A percentile compares a stretch with the other conserved stretches of the same genome.
Conservation (phyloP, 192 early-diverging fungal species). For the Umbelopsis vinacea region DNA sequence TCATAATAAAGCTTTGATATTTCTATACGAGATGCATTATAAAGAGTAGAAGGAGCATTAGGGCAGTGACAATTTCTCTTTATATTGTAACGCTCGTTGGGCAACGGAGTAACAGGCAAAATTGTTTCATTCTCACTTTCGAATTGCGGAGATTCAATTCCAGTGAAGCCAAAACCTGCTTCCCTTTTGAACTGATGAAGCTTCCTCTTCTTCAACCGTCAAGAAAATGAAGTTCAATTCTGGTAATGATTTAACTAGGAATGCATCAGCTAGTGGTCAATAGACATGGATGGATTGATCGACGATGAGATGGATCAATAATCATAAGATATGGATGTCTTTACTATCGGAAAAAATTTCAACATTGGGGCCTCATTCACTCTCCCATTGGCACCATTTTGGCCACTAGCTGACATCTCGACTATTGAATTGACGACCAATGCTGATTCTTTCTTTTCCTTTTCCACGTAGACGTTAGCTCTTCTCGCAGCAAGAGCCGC, state of each 20-base stretch:
- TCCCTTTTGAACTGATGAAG: not conserved
- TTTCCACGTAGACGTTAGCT: constrained; percentile 71
- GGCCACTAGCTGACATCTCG: not conserved
- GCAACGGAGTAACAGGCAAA: not conserved
- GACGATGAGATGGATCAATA: constrained; percentile 20
- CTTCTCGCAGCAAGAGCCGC: constrained; percentile 90
- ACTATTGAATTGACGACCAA: not conserved
- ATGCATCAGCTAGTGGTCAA: constrained; percentile 2
- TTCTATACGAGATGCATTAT: no score
- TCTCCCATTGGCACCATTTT: not conserved
- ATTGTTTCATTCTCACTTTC: not conserved
- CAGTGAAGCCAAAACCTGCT: not conserved
- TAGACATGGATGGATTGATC: constrained; percentile 22
- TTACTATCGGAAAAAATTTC: not conserved
- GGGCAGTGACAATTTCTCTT: not conserved
- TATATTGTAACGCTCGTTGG: not conserved
- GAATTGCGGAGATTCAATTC: not conserved
- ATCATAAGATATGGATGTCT: constrained; percentile 1
- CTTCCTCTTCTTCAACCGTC: constrained; percentile 13
- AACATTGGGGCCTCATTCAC: not conserved
- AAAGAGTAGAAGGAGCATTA: no score
- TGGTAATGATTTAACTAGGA: not conserved
- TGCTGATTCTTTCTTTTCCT: constrained; percentile 2
- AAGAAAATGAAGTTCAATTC: constrained; percentile 11
- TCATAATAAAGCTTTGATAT: no score